phyloP scores from a whole-genome alignment of 805 yeast species.

The Kodamaea jinghongensis region DNA sequence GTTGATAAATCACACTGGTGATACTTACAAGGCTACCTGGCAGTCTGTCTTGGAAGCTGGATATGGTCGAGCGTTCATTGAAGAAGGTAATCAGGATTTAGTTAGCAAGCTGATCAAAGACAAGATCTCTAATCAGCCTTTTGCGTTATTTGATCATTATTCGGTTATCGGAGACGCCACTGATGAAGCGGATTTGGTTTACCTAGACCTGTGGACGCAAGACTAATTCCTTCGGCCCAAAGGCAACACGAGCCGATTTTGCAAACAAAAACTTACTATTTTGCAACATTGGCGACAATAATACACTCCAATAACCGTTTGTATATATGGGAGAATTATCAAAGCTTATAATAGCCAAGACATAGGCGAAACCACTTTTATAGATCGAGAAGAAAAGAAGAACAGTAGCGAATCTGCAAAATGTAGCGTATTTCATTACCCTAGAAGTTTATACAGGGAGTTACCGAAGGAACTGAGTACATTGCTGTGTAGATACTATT shows the following conservation, averaged over 20 bases:
- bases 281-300: no score
- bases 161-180: constrained; percentile 37
- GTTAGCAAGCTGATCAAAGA: constrained; percentile 8
- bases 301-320: no score
- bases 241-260: no score
- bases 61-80: constrained; percentile 38
- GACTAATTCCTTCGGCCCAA: constrained; percentile 11
- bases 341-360: no score
- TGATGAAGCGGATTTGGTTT: constrained; percentile 39
- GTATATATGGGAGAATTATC: no score
- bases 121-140: constrained; percentile 18
- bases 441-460: no score
- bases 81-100: constrained; percentile 14
- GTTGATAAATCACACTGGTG: constrained; percentile 47
- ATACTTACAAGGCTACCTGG: constrained; percentile 78
- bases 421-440: no score
- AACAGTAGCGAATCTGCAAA: no score
- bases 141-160: constrained; percentile 43
- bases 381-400: no score
- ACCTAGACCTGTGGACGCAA: constrained; percentile 48
- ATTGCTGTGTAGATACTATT: no score
- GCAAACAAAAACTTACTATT: background rate
- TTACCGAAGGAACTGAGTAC: no score
- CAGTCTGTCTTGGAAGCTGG: constrained; percentile 75
- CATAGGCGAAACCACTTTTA: no score